Evolutionary conservation across 306 rosid genomes (phyloP).

Genomic region (Cucurbita moschata): DNA sequence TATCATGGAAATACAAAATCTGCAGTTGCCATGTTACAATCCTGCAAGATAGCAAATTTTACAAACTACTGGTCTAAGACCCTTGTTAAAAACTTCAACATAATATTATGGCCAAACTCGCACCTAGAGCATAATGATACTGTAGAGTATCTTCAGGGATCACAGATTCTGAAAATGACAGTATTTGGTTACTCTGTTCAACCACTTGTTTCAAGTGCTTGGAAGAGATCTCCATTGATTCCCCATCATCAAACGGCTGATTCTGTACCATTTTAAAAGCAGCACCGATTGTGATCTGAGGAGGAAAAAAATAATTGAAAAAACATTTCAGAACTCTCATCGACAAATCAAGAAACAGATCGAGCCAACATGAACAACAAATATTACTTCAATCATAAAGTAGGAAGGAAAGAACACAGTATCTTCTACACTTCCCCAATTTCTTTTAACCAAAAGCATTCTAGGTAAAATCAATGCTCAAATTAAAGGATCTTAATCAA

Average conservation of each 20-base stretch:
- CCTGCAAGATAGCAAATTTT: background rate
- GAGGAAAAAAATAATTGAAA: background rate
- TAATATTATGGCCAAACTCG: constrained; percentile 4
- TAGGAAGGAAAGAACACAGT: background rate
- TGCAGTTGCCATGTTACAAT: background rate
- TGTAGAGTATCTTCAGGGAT: constrained; percentile 27
- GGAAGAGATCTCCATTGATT: constrained; percentile 41
- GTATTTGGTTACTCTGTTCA: constrained; percentile 32
- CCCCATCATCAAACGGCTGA: constrained; percentile 60
- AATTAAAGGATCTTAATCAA: background rate
- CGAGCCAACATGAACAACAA: background rate
- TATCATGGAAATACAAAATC: background rate
- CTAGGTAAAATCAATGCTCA: background rate
- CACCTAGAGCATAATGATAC: constrained; percentile 45
- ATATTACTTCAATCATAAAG: background rate
- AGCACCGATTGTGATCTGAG: constrained; percentile 7
- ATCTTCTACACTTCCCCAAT: background rate
- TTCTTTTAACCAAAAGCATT: background rate
- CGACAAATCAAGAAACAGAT: background rate
- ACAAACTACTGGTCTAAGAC: background rate
- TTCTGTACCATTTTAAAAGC: constrained; percentile 81
- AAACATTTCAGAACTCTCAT: background rate
- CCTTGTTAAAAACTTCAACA: background rate
- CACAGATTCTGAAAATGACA: constrained; percentile 63
- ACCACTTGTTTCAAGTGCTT: constrained; percentile 50